Conservation (phyloP, 805 yeast species). For the Yarrowia porcina region DNA sequence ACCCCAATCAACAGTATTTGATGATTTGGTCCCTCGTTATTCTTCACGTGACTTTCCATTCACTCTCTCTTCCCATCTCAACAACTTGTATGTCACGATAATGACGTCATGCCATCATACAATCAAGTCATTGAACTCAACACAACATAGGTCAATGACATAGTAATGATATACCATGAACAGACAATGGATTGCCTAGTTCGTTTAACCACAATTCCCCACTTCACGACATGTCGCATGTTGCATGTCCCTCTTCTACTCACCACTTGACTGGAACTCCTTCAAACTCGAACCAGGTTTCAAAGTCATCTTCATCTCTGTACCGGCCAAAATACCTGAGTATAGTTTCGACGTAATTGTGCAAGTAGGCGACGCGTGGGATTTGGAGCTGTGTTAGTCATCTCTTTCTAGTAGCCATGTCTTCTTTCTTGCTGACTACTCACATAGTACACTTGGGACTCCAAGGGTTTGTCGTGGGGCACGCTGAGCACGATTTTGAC, state of each 20-base stretch:
- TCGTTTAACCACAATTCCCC: no score
- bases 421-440: neutral
- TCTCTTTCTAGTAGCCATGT: neutral
- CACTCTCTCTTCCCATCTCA: no score
- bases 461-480: neutral
- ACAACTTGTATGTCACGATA: no score
- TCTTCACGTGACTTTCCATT: no score
- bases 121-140: no score
- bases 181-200: no score
- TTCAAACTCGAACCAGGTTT: constrained; percentile 68
- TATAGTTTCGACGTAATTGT: constrained; percentile 8
- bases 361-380: constrained; percentile 15
- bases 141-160: no score
- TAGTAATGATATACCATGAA: no score
- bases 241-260: constrained; percentile 26
- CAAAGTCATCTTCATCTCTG: constrained; percentile 22
- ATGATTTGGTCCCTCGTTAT: no score
- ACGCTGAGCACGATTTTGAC: constrained; percentile 15
- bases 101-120: no score
- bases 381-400: constrained; percentile 5
- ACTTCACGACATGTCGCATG: no score
- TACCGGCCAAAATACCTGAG: constrained; percentile 10
- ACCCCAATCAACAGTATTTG: no score
- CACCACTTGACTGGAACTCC: constrained; percentile 66
- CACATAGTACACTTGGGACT: constrained; percentile 10